Evolutionary conservation across 441 rosid genomes (phyloP), one percentile per base, ranked within the genome.

Genomic region (Adansonia gregorii): DNA sequence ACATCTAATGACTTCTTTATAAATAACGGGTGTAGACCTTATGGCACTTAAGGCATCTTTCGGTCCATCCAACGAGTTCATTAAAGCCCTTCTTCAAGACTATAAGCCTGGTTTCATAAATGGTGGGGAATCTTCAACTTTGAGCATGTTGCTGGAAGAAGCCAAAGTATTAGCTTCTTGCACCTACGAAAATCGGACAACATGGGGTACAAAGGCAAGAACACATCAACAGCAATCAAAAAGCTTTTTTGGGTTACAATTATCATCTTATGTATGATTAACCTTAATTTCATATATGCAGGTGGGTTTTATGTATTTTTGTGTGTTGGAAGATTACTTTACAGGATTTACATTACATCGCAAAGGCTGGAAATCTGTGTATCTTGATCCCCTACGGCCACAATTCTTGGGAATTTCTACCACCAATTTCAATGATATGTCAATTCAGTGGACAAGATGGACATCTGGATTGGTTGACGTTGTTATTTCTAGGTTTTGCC

Each of bases 171-270:
- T 86, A 41, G 85, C 85, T 39, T 73, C 81, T 10, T 88, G 89
- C 58, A 24, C 58, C 19, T 88, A 84, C 6, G 87, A 85, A 72
- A 59, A 56, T 3, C 77, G 77, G 39, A 82, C 89, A 20, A 15
- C 49, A 75, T 87, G 92, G 90, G 92, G 92, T n/a, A 51, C 71
- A 48, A 15, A 83, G 78, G 78, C 83, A 85, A 73, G 91, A 85
- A 1, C 78, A 86, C 39, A 67, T 20, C 15, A 67, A 66, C 14
- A 27, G 10, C 6, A 17, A 54, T 5, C 5, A 15, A 5, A 54
- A 4, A 9, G 3, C 8, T 19, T 0, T 59, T 59, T 24, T 8
- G 11, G 11, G 9, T 45, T 55, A 59, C 4, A 45, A 41, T 43
- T 19, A 19, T 45, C 8, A 67, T 67, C n/a, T 55, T 6, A 45